Percentiles rank a stretch among this genome's conserved stretches.
Evolutionary conservation across 768 basidiomycete genomes (phyloP).

Genomic region (Panaeolus papilionaceus): DNA sequence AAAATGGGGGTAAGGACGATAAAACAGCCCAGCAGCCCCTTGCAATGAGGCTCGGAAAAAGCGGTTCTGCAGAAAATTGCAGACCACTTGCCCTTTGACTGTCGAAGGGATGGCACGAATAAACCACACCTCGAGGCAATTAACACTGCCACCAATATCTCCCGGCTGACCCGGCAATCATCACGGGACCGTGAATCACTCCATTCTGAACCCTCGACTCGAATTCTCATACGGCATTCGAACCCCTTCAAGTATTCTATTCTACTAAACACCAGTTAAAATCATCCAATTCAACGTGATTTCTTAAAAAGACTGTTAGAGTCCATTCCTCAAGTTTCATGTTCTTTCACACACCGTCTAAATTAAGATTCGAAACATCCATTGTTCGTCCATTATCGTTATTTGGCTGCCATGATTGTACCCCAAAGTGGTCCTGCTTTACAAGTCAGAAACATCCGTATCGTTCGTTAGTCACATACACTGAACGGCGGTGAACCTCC

Average conservation of each 20-base stretch:
- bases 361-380: background rate
- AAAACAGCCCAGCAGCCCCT: background rate
- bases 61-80: background rate
- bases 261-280: too few relatives aligned
- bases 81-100: background rate
- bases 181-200: slow-evolving; percentile 8
- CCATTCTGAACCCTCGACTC: too few relatives aligned
- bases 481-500: too few relatives aligned
- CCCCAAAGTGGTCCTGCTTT: background rate
- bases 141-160: slow-evolving; percentile 8
- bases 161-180: background rate
- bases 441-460: too few relatives aligned
- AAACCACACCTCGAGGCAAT: slow-evolving; percentile 7
- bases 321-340: too few relatives aligned
- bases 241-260: too few relatives aligned
- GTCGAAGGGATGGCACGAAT: background rate
- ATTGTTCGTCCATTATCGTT: background rate
- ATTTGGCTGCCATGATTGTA: background rate
- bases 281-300: too few relatives aligned
- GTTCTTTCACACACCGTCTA: too few relatives aligned
- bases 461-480: too few relatives aligned
- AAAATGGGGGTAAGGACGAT: slow-evolving; percentile 7
- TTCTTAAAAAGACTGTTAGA: too few relatives aligned
- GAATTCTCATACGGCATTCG: too few relatives aligned
- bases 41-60: slow-evolving; percentile 5